phyloP scores from a whole-genome alignment of 75 land plant genomes.

The Cupressus sempervirens region DNA sequence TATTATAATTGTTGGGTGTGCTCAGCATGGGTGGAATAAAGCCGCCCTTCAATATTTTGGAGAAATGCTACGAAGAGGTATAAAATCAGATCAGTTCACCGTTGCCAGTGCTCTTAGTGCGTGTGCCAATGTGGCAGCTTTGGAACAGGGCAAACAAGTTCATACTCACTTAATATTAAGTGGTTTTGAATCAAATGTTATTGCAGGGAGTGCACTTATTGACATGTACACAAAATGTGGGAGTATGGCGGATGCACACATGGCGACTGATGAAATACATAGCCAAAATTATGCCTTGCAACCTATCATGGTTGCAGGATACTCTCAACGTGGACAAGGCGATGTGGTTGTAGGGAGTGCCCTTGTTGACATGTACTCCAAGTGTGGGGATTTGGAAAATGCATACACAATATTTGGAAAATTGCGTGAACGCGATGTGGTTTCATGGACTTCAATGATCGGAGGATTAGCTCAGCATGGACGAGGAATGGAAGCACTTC shows the following conservation, averaged over 20 bases:
- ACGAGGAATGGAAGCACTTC: constrained; percentile 18
- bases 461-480: constrained; percentile 28
- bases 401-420: constrained; percentile 1
- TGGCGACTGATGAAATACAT: constrained; percentile 3
- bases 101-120: constrained; percentile 32
- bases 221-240: constrained; percentile 20
- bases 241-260: constrained; percentile 16
- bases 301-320: not conserved
- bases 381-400: constrained; percentile 10
- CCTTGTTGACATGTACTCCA: constrained; percentile 13
- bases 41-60: constrained; percentile 25
- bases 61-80: constrained; percentile 34
- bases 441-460: constrained; percentile 26
- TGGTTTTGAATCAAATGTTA: constrained; percentile 17
- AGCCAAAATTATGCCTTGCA: not conserved
- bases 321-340: constrained; percentile 4
- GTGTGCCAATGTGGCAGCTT: constrained; percentile 16
- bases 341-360: constrained; percentile 12
- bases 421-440: constrained; percentile 16
- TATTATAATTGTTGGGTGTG: constrained; percentile 58
- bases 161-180: constrained; percentile 10
- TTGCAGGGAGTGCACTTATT: constrained; percentile 18
- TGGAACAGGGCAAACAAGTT: constrained; percentile 20
- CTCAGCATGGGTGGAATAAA: constrained; percentile 40
- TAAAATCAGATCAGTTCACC: constrained; percentile 55